These are phyloP conservation scores for Exophiala oligosperma DNA, from an alignment of 2,329 filamentous ascomycete species.

Conservation along the genomic window DNA sequence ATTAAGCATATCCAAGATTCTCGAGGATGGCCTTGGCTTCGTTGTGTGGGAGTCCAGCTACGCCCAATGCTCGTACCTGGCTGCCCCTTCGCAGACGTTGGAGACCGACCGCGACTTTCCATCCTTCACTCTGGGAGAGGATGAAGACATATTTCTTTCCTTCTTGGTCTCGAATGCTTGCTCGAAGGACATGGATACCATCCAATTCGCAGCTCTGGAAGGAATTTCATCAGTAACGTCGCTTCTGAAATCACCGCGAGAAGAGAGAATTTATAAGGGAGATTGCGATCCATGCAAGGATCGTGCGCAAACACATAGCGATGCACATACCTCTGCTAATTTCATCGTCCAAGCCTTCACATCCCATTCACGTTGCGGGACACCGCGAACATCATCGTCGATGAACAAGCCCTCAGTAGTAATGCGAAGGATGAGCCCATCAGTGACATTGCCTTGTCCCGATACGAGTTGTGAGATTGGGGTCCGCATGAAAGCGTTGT, in stretches of 20 bases:
- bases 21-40: slow-evolving; percentile 43
- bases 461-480: slow-evolving; percentile 88
- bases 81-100: slow-evolving; percentile 57
- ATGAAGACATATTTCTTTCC: slow-evolving; percentile 64
- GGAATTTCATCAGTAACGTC: slow-evolving; percentile 21
- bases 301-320: slow-evolving; percentile 49
- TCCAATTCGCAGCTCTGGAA: slow-evolving; percentile 42
- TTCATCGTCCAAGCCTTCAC: slow-evolving; percentile 98
- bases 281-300: slow-evolving; percentile 53
- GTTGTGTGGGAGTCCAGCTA: slow-evolving; percentile 51
- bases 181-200: slow-evolving; percentile 58
- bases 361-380: slow-evolving; percentile 97
- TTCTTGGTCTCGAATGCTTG: slow-evolving; percentile 59
- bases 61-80: slow-evolving; percentile 55
- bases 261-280: slow-evolving; percentile 41
- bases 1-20: slow-evolving; percentile 41
- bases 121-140: slow-evolving; percentile 58
- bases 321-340: slow-evolving; percentile 81
- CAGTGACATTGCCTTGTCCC: slow-evolving; percentile 80
- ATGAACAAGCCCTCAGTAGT: slow-evolving; percentile 95
- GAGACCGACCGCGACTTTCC: slow-evolving; percentile 62
- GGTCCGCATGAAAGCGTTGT: slow-evolving; percentile 83
- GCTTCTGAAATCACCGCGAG: not conserved
- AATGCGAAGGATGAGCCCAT: slow-evolving; percentile 87
- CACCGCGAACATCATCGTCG: slow-evolving; percentile 87